Evolutionary conservation across 1,139 yeast genomes (phyloP), one percentile per base, ranked within the genome.

Genomic region (Candida sp.): DNA sequence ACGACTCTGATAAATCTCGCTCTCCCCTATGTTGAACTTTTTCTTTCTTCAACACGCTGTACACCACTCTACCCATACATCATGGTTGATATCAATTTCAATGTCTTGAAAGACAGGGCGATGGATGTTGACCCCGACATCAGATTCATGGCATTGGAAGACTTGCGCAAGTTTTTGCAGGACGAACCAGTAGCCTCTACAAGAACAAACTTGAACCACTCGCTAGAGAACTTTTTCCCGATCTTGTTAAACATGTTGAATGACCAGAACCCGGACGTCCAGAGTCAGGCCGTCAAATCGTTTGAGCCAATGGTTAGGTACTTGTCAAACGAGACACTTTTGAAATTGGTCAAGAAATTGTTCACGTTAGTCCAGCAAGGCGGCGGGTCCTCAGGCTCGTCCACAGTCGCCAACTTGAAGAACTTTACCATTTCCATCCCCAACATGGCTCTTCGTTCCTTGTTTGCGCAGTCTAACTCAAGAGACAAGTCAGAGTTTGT

Each of bases 81-180:
- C 23, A 62, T 61, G 65, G 55, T 55, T 43, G 63, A 64, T 46
- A 54, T 63, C 46, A 60, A 63, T 49, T 59, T 69, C 56, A 62
- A 58, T 48, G 44, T 65, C 17, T 62, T 77, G 48, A 69, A 63
- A 51, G 85, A 85, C 58, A 77, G 77, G 59, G 83, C 86, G 23
- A 72, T 74, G 48, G 89, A 85, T 58, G 86, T 87, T 26, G 97
- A 91, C 61, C 89, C 96, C 3, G 97, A 91, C 64, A 75, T 88
- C 58, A 77, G 97, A 63, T 90, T 86, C 68, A 91, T 91, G 97
- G 96, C 94, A 3, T 73, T 90, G 55, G 89, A 84, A 59, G 97
- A 91, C 63, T 77, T 90, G 59, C 83, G 81, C 59, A 81, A 80
- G 54, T 61, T 73, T 72, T 54, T 77, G 70, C 48, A 43, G 25